These are phyloP conservation scores for Biscogniauxia marginata DNA, from an alignment of 2,329 filamentous ascomycete genomes.

Conservation along the genomic window DNA sequence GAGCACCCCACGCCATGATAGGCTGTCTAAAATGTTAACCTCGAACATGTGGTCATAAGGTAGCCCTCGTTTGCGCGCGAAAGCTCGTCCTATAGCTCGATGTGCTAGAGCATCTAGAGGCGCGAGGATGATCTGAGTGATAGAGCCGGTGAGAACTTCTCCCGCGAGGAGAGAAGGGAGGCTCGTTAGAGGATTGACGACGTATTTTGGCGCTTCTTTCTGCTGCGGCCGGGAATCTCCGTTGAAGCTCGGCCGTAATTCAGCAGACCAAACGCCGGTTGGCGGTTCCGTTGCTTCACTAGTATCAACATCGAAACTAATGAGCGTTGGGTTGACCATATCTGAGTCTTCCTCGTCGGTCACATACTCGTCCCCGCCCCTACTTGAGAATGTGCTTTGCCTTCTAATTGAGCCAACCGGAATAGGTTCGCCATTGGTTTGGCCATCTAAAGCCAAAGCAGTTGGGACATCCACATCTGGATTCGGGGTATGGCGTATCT, in stretches of 20 bases:
- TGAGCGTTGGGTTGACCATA: slow-evolving; percentile 54
- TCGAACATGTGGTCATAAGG: slow-evolving; percentile 40
- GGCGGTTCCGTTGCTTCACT: slow-evolving; percentile 51
- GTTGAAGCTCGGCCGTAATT: slow-evolving; percentile 51
- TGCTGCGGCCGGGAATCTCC: slow-evolving; percentile 31
- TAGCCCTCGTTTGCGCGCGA: slow-evolving; percentile 39
- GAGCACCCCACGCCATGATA: slow-evolving; percentile 39
- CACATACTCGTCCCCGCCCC: slow-evolving; percentile 47
- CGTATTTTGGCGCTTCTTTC: slow-evolving; percentile 37
- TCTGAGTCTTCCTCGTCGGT: slow-evolving; percentile 58
- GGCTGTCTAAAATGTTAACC: slow-evolving; percentile 35
- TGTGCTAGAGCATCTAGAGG: slow-evolving; percentile 49
- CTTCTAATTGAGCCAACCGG: slow-evolving; percentile 37
- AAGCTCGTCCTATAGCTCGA: slow-evolving; percentile 44
- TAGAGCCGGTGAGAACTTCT: slow-evolving; percentile 45
- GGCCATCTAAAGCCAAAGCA: slow-evolving; percentile 31
- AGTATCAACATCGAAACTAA: slow-evolving; percentile 61
- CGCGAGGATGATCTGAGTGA: slow-evolving; percentile 41
- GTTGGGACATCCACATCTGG: slow-evolving; percentile 23
- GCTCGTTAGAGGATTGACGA: slow-evolving; percentile 49
- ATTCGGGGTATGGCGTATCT: slow-evolving; percentile 27
- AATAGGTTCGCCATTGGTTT: slow-evolving; percentile 27
- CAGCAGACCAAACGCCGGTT: slow-evolving; percentile 57
- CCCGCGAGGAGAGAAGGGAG: slow-evolving; percentile 49
- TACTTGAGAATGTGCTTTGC: slow-evolving; percentile 46